phyloP scores from a whole-genome alignment of 345 rosid genomes.

The Trapa bicornis region DNA sequence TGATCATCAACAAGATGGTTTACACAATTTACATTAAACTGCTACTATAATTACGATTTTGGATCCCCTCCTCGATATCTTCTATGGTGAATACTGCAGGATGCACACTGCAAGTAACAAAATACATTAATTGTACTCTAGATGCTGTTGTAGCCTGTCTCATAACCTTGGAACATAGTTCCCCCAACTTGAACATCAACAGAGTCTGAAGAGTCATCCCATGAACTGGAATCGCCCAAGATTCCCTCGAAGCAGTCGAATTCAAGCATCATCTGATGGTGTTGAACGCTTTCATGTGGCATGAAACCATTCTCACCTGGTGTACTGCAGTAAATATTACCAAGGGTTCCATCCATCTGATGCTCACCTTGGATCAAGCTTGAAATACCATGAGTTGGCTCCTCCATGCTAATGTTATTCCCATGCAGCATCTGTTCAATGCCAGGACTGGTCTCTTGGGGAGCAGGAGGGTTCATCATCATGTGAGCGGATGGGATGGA shows the following conservation, averaged over 20 bases:
- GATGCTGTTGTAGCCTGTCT: neutral
- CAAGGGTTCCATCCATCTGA: neutral
- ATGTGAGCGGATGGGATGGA: neutral
- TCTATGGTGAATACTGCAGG: neutral
- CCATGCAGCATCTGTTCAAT: neutral
- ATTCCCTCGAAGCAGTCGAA: constrained; percentile 42
- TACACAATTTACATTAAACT: constrained; percentile 2
- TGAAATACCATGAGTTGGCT: neutral
- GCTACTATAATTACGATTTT: neutral
- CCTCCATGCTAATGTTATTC: neutral
- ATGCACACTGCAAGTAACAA: neutral
- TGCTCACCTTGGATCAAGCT: neutral
- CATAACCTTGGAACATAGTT: constrained; percentile 1
- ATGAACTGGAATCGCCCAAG: constrained; percentile 1
- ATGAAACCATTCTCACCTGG: constrained; percentile 13
- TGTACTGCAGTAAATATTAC: constrained; percentile 15
- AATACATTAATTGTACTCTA: neutral
- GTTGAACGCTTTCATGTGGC: constrained; percentile 18
- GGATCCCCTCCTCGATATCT: neutral
- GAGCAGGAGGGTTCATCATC: neutral
- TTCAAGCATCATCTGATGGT: constrained; percentile 18
- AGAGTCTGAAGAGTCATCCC: neutral
- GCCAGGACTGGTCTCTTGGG: neutral
- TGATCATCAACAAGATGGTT: no score
- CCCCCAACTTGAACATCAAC: constrained; percentile 2